Evolutionary conservation across 768 basidiomycete genomes (phyloP), one percentile per base, ranked within the genome.

Genomic region (Trametes coccinea): DNA sequence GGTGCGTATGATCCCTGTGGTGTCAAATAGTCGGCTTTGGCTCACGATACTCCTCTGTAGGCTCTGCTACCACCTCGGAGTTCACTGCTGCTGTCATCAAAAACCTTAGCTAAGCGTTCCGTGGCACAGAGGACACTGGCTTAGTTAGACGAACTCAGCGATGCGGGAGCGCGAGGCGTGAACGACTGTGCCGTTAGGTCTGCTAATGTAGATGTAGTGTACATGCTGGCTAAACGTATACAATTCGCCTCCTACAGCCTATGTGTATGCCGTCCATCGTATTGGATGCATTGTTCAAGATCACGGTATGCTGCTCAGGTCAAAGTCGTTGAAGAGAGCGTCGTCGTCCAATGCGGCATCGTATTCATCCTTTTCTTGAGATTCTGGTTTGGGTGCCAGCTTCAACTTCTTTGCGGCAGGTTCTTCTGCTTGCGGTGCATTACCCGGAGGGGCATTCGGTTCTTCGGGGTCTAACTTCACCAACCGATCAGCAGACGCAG

Each of bases 21-120:
- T 55, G 31, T 45, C 44, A 7, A 16, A 8, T 39, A 27, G 9
- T 22, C 29, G 9, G 11, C 7, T 39, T 55, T 22, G 41, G 7
- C 14, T 58, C 22, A 43, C 5, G 4, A 43, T 47, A 50, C 57
- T 47, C 33, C 50, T 39, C 37, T 70, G 65, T 61, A 92, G 93
- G 95, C 59, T 86, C 89, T 64, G 85, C 93, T 47, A 92, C 90
- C 31, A 99, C 96, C 60, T 93, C 92, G 31, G 96, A 98, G 70
- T 94, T 99, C 79, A 99, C 97, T 41, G 80, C 87, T 50, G 95
- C 91, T 47, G 83, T 99, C 73, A 94, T 98, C 78, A 84, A 89
- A 76, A 88, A 87, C 74, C 78, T 93, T 69, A 85, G 76, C 59
- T 70, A 57, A 63, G 39, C 39, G 40, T 47, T 43, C 17, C n/a